Evolutionary conservation across 805 yeast species (phyloP).

Genomic region (Lachancea kluyveri): DNA sequence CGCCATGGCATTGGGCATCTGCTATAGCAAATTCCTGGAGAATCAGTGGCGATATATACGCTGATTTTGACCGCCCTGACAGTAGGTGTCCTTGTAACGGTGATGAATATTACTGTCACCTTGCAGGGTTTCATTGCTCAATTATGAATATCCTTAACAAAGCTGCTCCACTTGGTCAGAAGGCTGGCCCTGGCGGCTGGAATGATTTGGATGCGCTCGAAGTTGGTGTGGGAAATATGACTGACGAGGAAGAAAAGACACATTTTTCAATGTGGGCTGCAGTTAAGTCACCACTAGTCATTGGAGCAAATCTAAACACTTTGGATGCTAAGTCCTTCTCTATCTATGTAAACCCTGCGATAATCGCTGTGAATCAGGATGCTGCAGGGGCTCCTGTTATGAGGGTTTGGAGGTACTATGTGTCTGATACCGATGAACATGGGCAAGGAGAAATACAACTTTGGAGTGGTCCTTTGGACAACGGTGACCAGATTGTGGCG

Average conservation of each 20-base stretch:
- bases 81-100: slow-evolving; percentile 28
- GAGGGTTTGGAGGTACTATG: slow-evolving; percentile 8
- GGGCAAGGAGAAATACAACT: slow-evolving; percentile 9
- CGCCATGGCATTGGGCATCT: slow-evolving; percentile 28
- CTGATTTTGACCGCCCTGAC: slow-evolving; percentile 13
- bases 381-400: slow-evolving; percentile 15
- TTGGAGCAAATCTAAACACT: slow-evolving; percentile 24
- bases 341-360: slow-evolving; percentile 14
- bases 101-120: slow-evolving; percentile 18
- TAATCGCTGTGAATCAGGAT: slow-evolving; percentile 24
- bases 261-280: slow-evolving; percentile 30
- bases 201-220: slow-evolving; percentile 29
- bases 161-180: slow-evolving; percentile 26
- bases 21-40: slow-evolving; percentile 29
- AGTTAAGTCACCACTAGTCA: slow-evolving; percentile 27
- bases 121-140: slow-evolving; percentile 26
- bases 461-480: slow-evolving; percentile 8
- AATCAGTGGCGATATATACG: slow-evolving; percentile 25
- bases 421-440: slow-evolving; percentile 5
- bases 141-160: slow-evolving; percentile 22
- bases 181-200: slow-evolving; percentile 23
- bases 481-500: slow-evolving; percentile 9
- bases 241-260: slow-evolving; percentile 26
- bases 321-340: slow-evolving; percentile 17
- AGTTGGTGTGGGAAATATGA: slow-evolving; percentile 28